Evolutionary conservation across 2,329 filamentous ascomycete genomes (phyloP), one percentile per base, ranked within the genome.

Genomic region (Sporothrix globosa): DNA sequence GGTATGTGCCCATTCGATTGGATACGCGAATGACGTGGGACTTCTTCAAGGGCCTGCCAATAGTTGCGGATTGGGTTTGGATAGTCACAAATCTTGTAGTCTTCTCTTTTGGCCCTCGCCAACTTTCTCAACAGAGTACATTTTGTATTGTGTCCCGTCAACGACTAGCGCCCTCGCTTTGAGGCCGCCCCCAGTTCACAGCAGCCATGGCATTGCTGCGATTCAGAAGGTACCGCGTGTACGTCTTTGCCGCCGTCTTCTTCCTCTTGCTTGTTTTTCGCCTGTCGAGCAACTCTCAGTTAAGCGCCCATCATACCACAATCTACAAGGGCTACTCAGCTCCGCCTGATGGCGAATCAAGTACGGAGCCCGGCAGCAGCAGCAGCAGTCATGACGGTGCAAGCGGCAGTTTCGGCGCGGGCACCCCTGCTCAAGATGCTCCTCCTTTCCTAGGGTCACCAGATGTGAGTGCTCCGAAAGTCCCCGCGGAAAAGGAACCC

Each of bases 181-280:
- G 34, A 27, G 34, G 65, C 44, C 52, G 41, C 41, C 9, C 34
- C 11, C 34, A 56, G 34, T 34, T 19, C 17, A 48, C 53, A 66
- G 17, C 53, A 58, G 24, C 39, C 54, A 68, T 68, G 69, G 65
- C 69, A 7, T n/a, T 90, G 84, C 78, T 86, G 71, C 86, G 89
- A 67, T 83, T 86, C 73, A 80, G 89, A 75, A 83, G 88, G 77
- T 90, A 90, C 76, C 85, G 89, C 71, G 81, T 88, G 70, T 88
- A 90, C 72, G 77, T 87, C 46, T 77, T 87, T 72, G 84, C 85
- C 74, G 84, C 87, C 69, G 78, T 86, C 72, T 77, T 89, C 70
- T 78, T 87, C 66, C 78, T 88, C 66, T 81, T 90, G 72, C 81
- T 87, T 68, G 78, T 88, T 67, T 85, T 85, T 76, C 84, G 84